Base-by-base conservation (phyloP, 306 rosid species). In the Acacia acuminata region DNA sequence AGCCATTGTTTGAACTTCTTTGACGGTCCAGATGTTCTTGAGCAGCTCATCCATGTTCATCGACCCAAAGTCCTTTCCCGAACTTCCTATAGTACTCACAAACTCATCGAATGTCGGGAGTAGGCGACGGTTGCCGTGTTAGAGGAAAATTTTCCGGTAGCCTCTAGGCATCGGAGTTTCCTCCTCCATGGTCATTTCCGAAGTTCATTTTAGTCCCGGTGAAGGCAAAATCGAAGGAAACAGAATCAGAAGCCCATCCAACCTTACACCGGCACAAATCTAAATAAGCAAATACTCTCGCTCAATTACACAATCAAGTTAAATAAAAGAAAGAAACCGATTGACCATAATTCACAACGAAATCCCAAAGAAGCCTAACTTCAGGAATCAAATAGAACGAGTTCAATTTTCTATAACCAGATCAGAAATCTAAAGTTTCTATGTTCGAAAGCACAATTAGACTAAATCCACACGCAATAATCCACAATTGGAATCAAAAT, bases 61-160 rank as follows among this genome's bases (percentile, higher is more conserved):
- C 1, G 99, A 96, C 16, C 99, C 99, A 8, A 91, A 94, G 70
- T 94, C 99, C 86, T 90, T 94, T 22, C 98, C 97, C 9, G 93
- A 65, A 40, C 97, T 87, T 9, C 94, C 97, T 86, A 96, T 84
- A 61, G 88, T 90, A 77, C 0, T 96, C 91, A 91, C 87, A 45
- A 96, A 86, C 90, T 96, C 98, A 63, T 96, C 98, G 51, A 96
- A 90, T n/a, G 99, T 96, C 76, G 85, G 4, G 97, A 77, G 85
- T 96, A 96, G 84, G 94, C 92, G 99, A 94, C 30, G 94, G 16
- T 64, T 96, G 94, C 61, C 97, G 86, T 5, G 88, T 27, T 50
- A 96, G 82, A 40, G 88, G 63, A 60, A 74, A 85, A 63, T 72
- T 87, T 36, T 84, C 86, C 72, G 67, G 77, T 48, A 82, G 56